Evolutionary conservation across 1,139 yeast genomes (phyloP).

Genomic region (Pichia sp.): DNA sequence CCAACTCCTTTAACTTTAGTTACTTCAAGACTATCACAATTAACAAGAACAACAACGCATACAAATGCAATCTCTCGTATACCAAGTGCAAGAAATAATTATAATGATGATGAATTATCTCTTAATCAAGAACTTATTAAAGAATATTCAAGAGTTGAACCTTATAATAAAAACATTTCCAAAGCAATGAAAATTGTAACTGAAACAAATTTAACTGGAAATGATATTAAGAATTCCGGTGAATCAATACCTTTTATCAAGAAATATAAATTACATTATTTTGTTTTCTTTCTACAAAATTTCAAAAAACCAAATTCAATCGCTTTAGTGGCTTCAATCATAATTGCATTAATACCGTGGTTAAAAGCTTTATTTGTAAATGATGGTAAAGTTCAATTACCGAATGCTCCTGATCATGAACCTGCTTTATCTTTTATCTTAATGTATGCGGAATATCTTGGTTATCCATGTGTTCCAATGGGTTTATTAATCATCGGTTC

Average conservation of each 20-base stretch:
- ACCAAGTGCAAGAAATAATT: conserved; percentile 27
- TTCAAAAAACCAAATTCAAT: conserved; percentile 68
- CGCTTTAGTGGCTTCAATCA: conserved; percentile 56
- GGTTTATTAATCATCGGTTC: conserved; percentile 81
- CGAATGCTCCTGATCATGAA: conserved; percentile 71
- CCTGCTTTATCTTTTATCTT: conserved; percentile 80
- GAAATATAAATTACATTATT: conserved; percentile 30
- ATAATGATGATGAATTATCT: conserved; percentile 10
- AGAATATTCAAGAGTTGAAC: conserved; percentile 30
- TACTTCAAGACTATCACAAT: conserved; percentile 8
- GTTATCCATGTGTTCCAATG: conserved; percentile 83
- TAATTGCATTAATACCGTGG: conserved; percentile 80
- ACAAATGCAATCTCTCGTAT: conserved; percentile 22
- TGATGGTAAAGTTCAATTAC: conserved; percentile 37
- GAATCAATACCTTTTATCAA: conserved; percentile 24
- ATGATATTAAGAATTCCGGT: conserved; percentile 28
- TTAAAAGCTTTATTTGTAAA: conserved; percentile 69
- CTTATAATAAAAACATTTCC: conserved; percentile 26
- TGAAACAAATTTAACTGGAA: conserved; percentile 27
- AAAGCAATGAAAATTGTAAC: conserved; percentile 27
- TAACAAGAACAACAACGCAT: conserved; percentile 6
- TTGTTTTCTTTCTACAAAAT: conserved; percentile 39
- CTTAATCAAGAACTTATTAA: conserved; percentile 26
- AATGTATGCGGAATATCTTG: conserved; percentile 70
- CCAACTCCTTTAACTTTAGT: conserved; percentile 12